Conservation (phyloP, 2,329 filamentous ascomycete species). For the Pseudogymnoascus sp. region DNA sequence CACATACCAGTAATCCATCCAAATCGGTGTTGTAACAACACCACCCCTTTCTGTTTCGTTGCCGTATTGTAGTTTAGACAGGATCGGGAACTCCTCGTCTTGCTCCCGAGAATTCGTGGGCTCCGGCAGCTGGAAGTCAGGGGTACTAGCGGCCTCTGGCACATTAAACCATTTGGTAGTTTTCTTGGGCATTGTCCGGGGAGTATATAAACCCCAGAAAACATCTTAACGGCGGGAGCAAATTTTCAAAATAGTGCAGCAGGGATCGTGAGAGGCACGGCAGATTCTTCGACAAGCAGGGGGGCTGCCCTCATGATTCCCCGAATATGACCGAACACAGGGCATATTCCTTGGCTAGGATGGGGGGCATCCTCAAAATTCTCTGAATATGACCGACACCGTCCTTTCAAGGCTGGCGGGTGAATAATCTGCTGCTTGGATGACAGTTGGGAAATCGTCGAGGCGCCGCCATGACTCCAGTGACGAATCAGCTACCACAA, state of each 20-base stretch:
- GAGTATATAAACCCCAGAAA: background rate
- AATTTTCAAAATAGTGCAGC: background rate
- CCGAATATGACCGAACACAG: conserved; percentile 1
- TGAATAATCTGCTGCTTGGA: conserved; percentile 44
- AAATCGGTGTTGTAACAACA: background rate
- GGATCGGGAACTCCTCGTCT: background rate
- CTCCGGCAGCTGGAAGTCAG: background rate
- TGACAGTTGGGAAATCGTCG: conserved; percentile 42
- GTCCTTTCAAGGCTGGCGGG: conserved; percentile 41
- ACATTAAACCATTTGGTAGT: background rate
- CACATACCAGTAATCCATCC: background rate
- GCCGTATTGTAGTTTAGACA: background rate
- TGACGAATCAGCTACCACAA: conserved; percentile 36
- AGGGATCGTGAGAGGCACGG: background rate
- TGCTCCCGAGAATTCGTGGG: background rate
- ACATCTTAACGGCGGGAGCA: background rate
- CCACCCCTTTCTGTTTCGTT: background rate
- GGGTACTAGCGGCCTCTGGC: background rate
- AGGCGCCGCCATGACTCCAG: background rate
- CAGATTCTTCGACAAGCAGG: background rate
- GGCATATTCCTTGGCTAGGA: background rate
- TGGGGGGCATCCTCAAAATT: conserved; percentile 17
- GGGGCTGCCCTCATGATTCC: background rate
- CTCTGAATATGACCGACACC: conserved; percentile 46
- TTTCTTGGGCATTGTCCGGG: background rate